Conservation (phyloP, 345 rosid genomes). For the Citrus mangshanensis region DNA sequence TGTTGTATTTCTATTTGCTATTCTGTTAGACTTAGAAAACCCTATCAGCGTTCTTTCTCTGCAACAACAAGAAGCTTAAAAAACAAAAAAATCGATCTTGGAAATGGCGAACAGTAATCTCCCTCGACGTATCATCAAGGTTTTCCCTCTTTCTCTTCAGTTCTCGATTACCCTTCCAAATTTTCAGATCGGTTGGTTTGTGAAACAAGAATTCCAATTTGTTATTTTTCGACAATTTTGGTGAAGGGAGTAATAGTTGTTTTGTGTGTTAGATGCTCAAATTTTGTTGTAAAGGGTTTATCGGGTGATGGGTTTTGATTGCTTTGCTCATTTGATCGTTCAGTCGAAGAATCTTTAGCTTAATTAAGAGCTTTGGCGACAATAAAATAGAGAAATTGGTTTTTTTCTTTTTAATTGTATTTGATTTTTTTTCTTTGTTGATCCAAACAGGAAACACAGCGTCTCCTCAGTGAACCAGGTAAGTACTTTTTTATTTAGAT, state of each 20-base stretch:
- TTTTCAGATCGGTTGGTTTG: slow-evolving; percentile 8
- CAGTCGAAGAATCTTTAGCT: slow-evolving; percentile 2
- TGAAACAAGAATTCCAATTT: background rate
- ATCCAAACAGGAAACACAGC: slow-evolving; percentile 84
- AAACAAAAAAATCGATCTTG: slow-evolving; percentile 1
- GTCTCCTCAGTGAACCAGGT: slow-evolving; percentile 99
- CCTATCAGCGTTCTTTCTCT: slow-evolving; percentile 10
- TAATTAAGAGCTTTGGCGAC: background rate
- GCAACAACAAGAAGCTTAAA: background rate
- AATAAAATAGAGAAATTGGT: background rate
- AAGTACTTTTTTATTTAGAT: background rate
- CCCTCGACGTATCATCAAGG: slow-evolving; percentile 97
- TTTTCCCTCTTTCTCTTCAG: slow-evolving; percentile 22
- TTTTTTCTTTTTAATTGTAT: background rate
- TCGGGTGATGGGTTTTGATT: background rate
- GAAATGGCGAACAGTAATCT: slow-evolving; percentile 92
- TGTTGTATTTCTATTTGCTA: background rate
- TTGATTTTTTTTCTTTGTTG: slow-evolving; percentile 5
- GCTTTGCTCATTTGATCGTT: background rate
- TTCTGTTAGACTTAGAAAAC: background rate
- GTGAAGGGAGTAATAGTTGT: background rate
- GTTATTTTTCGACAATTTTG: background rate
- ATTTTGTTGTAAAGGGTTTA: background rate
- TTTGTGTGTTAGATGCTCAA: background rate
- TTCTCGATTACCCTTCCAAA: slow-evolving; percentile 19